Conservation (phyloP, 176 grass and related monocot species). For the Hsuehochloa calcarea region DNA sequence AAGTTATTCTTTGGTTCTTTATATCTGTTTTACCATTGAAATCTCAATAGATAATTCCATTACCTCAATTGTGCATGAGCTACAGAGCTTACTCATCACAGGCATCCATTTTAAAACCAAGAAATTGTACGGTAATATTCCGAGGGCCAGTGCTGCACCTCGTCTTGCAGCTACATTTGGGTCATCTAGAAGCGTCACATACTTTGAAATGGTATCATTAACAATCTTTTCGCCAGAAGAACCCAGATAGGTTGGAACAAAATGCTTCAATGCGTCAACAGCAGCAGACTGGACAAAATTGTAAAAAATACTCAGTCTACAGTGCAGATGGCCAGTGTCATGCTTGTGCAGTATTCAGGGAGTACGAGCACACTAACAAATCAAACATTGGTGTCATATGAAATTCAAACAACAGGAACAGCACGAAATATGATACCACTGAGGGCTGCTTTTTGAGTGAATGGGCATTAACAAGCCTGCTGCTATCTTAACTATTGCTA, state of each 20-base stretch:
- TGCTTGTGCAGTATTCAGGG: neutral
- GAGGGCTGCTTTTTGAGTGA: neutral
- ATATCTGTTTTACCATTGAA: constrained; percentile 12
- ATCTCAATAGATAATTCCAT: constrained; percentile 5
- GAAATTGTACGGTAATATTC: constrained; percentile 77
- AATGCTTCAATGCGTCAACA: constrained; percentile 85
- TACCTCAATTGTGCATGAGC: constrained; percentile 90
- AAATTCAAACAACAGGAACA: neutral
- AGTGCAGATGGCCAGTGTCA: constrained; percentile 9
- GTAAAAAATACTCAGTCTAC: constrained; percentile 32
- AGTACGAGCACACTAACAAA: constrained; percentile 12
- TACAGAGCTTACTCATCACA: constrained; percentile 80
- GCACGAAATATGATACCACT: neutral
- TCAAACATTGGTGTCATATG: neutral
- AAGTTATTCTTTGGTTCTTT: neutral
- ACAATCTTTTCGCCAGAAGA: constrained; percentile 63
- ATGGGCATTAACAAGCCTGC: neutral
- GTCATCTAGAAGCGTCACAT: constrained; percentile 75
- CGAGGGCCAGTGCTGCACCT: constrained; percentile 86
- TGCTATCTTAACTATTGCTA: neutral
- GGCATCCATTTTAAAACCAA: constrained; percentile 71
- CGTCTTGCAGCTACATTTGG: constrained; percentile 94
- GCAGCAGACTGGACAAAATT: constrained; percentile 61
- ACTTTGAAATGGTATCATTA: constrained; percentile 59
- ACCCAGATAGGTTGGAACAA: constrained; percentile 79